A percentile compares a stretch with the other conserved stretches of the same genome.
These are phyloP conservation scores for Trichoderma erinaceum DNA, from an alignment of 495 filamentous ascomycete genomes.

Conservation along the genomic window DNA sequence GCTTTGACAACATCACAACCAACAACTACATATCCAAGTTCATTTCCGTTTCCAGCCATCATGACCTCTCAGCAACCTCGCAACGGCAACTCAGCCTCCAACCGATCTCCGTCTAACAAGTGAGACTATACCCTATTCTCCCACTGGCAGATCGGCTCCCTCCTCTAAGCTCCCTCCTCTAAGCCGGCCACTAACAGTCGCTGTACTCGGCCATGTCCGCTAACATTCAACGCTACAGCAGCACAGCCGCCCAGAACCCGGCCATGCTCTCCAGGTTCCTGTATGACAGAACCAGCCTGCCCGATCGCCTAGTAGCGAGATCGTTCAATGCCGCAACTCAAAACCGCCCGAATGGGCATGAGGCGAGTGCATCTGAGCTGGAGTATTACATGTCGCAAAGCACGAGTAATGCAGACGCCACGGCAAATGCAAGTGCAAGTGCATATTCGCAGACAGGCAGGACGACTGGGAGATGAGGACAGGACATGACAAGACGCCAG, in stretches of 20 bases:
- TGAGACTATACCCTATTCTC: neutral
- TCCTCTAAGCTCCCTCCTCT: neutral
- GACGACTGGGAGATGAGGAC: neutral
- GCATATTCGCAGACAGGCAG: neutral
- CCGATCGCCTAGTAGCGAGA: constrained; percentile 7
- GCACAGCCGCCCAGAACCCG: neutral
- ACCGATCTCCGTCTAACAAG: neutral
- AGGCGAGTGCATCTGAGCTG: neutral
- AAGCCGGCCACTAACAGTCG: neutral
- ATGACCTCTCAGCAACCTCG: neutral
- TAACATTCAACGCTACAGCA: neutral
- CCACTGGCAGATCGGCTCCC: neutral
- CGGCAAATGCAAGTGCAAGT: neutral
- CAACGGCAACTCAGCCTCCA: neutral
- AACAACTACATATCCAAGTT: neutral
- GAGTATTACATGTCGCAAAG: constrained; percentile 4
- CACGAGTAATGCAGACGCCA: neutral
- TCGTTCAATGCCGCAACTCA: neutral
- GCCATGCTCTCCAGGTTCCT: constrained; percentile 3
- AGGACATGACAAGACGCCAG: neutral
- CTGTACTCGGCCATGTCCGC: constrained; percentile 6
- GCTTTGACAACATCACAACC: neutral
- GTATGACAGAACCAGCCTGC: neutral
- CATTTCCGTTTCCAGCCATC: neutral
- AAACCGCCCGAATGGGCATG: neutral